Evolutionary conservation across 768 basidiomycete species (phyloP).

Genomic region (Leucosporidium scottii): DNA sequence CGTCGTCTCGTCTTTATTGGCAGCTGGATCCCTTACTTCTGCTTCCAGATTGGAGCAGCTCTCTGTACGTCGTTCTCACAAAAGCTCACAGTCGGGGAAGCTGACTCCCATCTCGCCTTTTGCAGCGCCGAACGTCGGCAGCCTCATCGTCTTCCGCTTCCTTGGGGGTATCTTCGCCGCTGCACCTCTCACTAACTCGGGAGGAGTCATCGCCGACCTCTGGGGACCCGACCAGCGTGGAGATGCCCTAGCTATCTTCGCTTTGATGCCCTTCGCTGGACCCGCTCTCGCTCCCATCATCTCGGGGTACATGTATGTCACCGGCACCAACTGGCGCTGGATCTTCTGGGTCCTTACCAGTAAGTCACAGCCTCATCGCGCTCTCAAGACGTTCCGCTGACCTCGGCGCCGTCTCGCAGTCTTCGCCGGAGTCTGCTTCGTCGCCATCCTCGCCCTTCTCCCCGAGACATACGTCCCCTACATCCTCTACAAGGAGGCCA

Average conservation of each 20-base stretch:
- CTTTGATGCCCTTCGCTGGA: conserved; percentile 23
- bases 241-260: conserved; percentile 35
- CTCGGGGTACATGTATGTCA: conserved; percentile 28
- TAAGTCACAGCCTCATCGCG: not conserved
- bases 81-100: not conserved
- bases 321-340: conserved; percentile 21
- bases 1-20: conserved; percentile 30
- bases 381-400: not conserved
- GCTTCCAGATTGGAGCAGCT: conserved; percentile 34
- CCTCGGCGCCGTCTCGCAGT: not conserved
- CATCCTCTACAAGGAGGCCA: conserved; percentile 33
- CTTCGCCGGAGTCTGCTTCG: conserved; percentile 30
- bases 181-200: conserved; percentile 29
- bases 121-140: conserved; percentile 36
- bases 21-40: conserved; percentile 30
- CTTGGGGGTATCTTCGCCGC: conserved; percentile 34
- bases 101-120: conserved; percentile 41
- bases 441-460: conserved; percentile 27
- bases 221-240: conserved; percentile 35
- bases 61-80: conserved; percentile 1
- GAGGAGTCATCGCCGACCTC: conserved; percentile 33
- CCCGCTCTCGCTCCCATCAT: conserved; percentile 35
- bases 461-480: conserved; percentile 34
- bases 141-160: conserved; percentile 33
- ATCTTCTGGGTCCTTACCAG: conserved; percentile 29